Percentiles rank a stretch among this genome's conserved stretches.
Conservation (phyloP, 176 grass and related monocot species). For the Thalia dealbata region DNA sequence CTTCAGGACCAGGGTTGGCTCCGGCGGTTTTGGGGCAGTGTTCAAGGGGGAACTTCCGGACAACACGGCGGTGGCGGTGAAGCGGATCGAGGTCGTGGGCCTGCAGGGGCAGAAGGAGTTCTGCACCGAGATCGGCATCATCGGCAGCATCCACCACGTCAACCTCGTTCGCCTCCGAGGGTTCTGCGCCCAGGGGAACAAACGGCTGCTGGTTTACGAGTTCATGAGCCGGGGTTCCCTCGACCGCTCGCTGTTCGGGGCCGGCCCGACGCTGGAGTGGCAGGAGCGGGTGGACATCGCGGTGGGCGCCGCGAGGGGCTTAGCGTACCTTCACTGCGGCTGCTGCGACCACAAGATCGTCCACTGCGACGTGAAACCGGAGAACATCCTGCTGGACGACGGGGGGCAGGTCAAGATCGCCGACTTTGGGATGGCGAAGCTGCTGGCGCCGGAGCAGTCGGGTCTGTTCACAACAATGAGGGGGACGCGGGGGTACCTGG, state of each 20-base stretch:
- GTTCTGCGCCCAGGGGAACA: slow-evolving; percentile 67
- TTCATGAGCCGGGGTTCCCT: slow-evolving; percentile 79
- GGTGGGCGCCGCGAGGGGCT: slow-evolving; percentile 42
- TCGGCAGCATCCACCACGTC: slow-evolving; percentile 67
- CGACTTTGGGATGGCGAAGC: slow-evolving; percentile 74
- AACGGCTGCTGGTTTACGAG: slow-evolving; percentile 72
- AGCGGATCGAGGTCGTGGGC: slow-evolving; percentile 60
- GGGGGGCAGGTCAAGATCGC: slow-evolving; percentile 60
- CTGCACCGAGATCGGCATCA: slow-evolving; percentile 77
- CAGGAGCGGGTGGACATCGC: slow-evolving; percentile 79
- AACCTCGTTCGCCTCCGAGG: slow-evolving; percentile 83
- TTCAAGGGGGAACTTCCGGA: slow-evolving; percentile 69
- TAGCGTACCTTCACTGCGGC: slow-evolving; percentile 67
- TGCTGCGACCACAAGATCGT: slow-evolving; percentile 80
- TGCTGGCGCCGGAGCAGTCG: slow-evolving; percentile 68
- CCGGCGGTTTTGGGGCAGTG: slow-evolving; percentile 78
- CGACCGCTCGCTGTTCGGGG: slow-evolving; percentile 60
- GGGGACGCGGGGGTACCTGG: slow-evolving; percentile 86
- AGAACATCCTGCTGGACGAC: slow-evolving; percentile 81
- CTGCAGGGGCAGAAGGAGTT: slow-evolving; percentile 66
- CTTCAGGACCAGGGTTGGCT: slow-evolving; percentile 55
- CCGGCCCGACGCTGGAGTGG: slow-evolving; percentile 53
- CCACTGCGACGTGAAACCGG: slow-evolving; percentile 92
- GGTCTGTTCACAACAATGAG: slow-evolving; percentile 88
- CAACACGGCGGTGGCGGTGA: slow-evolving; percentile 60